Evolutionary conservation across 2,329 filamentous ascomycete species (phyloP), one percentile per base, ranked within the genome.

Genomic region (Nigrograna mackinnonii): DNA sequence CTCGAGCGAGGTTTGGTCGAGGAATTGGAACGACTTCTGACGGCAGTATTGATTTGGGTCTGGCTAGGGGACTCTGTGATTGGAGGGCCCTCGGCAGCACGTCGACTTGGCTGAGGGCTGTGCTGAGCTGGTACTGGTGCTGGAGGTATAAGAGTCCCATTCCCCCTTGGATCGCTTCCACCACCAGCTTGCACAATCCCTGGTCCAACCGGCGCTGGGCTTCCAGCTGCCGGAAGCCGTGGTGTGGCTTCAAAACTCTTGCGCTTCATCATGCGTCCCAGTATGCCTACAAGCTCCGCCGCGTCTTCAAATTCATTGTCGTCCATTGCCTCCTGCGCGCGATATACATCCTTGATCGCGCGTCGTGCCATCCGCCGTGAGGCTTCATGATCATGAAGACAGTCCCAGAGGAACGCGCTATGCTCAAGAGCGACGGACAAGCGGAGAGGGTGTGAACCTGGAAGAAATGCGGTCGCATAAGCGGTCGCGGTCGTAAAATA

Each of bases 231-330:
- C n/a, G 54, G 56, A 17, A 68, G 58, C 7, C 57, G 60, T 21
- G 65, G 66, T 16, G 65, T 68, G 3, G 60, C 62, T 49, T 69
- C 68, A 54, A 59, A 69, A 36, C 65, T 62, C 52, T 70, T 60
- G 2, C 90, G 81, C 70, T 87, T 91, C 79, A 91, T 89, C 85
- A 96, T 94, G 60, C 86, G 89, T 5, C 89, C 90, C 1, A 97
- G 69, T 0, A 94, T 85, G 1, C 87, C 86, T 6, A 97, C 91
- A 11, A 96, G 78, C 58, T 92, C 87, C 44, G 90, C 91, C 0
- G 91, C 90, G 66, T 97, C 94, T 52, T 87, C 83, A 64, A 96
- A 99, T 76, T 94, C 95, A 54, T 95, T 90, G 60, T 97, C 91
- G 45, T 95, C 89, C 83, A 97, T 92, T 16, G 89, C 89, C 67